Base-by-base conservation (phyloP, 2,329 filamentous ascomycete species). In the Ambrosiella beaveri region DNA sequence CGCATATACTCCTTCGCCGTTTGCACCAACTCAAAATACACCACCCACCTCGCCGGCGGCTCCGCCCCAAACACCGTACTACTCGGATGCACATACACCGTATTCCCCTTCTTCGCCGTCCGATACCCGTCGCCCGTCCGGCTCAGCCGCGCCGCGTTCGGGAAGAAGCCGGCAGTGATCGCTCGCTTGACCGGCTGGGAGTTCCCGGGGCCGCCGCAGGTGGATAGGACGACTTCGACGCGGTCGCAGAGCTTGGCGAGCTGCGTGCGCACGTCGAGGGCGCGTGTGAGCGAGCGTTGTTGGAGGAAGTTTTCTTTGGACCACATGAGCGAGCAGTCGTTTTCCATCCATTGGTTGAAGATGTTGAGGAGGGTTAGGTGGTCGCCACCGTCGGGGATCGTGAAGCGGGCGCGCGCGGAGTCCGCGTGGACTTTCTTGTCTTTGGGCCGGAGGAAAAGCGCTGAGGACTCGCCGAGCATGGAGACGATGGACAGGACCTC, bases 391-490 rank as follows among this genome's bases (percentile, higher is more conserved):
- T 94, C 89, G 64, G 88, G 88, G 67, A 91, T 75, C 0, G 88
- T 95, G 71, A 97, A 97, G 1, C 91, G 81, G 40, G 85, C 84
- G 12, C 89, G 82, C 0, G 93, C 93, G 62, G 86, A 88, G 69
- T 98, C 91, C 11, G 93, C 93, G 66, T 96, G 88, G 36, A 96
- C 85, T 69, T 95, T 95, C 75, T 97, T 96, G 71, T 98, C 90
- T 68, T 96, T 95, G 17, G 93, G 90, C 0, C 89, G 79, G 76
- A 94, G 95, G 74, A 96, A 98, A 4, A 98, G 78, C 0, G 89
- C 84, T 3, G 85, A 88, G 1, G 87, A 82, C 71, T 97, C 93
- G 61, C 86, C 82, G 0, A 97, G 78, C 87, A 97, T 95, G 47
- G 90, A 82, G n/a, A 97, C 88, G 54, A 97, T 88, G 0, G 86